Conservation (phyloP, 192 early-diverging fungal genomes). For the Fimicolochytrium jonesii region DNA sequence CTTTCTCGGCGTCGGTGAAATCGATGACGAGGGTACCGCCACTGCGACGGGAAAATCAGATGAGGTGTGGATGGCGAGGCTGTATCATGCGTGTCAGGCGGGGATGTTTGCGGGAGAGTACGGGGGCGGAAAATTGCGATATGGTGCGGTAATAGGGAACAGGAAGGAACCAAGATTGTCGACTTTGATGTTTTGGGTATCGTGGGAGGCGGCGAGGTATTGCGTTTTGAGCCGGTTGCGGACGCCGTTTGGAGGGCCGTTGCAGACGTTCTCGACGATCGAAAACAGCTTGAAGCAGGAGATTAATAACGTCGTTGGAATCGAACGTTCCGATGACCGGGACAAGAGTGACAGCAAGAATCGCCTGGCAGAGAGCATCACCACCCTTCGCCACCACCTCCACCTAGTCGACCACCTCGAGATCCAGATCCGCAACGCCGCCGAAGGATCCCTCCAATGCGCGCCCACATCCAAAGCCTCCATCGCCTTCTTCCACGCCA, state of each 20-base stretch:
- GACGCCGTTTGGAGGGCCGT: constrained; percentile 70
- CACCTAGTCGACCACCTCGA: constrained; percentile 68
- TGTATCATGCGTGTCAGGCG: constrained; percentile 59
- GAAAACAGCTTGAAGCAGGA: not conserved
- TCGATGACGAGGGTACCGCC: constrained; percentile 8
- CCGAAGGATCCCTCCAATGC: constrained; percentile 51
- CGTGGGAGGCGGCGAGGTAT: constrained; percentile 73
- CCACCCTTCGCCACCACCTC: constrained; percentile 45
- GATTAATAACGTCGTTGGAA: too few relatives aligned
- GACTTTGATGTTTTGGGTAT: constrained; percentile 60
- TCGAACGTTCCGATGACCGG: too few relatives aligned
- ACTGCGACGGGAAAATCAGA: not conserved
- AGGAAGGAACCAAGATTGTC: constrained; percentile 27
- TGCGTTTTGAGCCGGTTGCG: constrained; percentile 67
- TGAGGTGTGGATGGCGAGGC: constrained; percentile 42
- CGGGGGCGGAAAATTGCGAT: not conserved
- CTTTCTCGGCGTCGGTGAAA: constrained; percentile 39
- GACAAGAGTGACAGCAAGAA: too few relatives aligned
- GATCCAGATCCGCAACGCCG: constrained; percentile 63
- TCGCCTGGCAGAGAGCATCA: too few relatives aligned
- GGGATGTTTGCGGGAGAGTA: too few relatives aligned
- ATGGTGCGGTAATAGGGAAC: not conserved
- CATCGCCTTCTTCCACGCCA: constrained; percentile 67
- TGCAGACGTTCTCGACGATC: constrained; percentile 34
- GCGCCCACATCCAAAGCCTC: constrained; percentile 60